Percentiles rank a stretch among this genome's conserved stretches.
phyloP scores from a whole-genome alignment of 805 yeast genomes.

The Kluyveromyces dobzhanskii region DNA sequence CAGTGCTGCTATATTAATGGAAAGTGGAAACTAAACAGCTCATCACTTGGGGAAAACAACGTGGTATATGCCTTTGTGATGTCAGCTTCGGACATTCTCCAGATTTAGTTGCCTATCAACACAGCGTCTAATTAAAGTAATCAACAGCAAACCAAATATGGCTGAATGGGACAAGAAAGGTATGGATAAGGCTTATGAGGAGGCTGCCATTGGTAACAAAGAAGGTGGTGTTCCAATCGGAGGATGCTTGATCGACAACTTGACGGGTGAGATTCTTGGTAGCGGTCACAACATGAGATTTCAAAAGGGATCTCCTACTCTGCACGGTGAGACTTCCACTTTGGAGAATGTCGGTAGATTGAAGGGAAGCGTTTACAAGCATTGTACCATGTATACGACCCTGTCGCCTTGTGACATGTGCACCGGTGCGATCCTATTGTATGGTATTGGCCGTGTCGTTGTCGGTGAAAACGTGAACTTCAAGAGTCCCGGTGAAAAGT shows the following conservation, averaged over 20 bases:
- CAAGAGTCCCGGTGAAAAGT: constrained; percentile 69
- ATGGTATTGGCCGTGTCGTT: constrained; percentile 81
- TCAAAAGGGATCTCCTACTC: constrained; percentile 72
- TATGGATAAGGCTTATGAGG: constrained; percentile 60
- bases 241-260: constrained; percentile 30
- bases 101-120: no score
- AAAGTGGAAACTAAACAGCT: no score
- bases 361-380: constrained; percentile 67
- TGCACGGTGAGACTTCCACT: constrained; percentile 90
- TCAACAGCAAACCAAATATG: no score
- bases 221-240: constrained; percentile 93
- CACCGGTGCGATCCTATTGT: constrained; percentile 83
- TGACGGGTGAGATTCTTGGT: constrained; percentile 76
- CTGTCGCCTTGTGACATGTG: constrained; percentile 94
- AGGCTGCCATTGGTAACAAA: constrained; percentile 54
- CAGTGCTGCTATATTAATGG: no score
- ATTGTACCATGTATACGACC: constrained; percentile 87
- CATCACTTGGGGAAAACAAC: no score
- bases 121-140: no score
- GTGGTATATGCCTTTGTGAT: no score
- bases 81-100: no score
- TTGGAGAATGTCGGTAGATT: constrained; percentile 88
- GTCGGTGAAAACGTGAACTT: constrained; percentile 83
- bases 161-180: constrained; percentile 57
- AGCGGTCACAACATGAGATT: constrained; percentile 86